Percentiles rank a stretch among this genome's conserved stretches.
phyloP scores from a whole-genome alignment of 2,329 filamentous ascomycete genomes.

The Aspergillus melleus region DNA sequence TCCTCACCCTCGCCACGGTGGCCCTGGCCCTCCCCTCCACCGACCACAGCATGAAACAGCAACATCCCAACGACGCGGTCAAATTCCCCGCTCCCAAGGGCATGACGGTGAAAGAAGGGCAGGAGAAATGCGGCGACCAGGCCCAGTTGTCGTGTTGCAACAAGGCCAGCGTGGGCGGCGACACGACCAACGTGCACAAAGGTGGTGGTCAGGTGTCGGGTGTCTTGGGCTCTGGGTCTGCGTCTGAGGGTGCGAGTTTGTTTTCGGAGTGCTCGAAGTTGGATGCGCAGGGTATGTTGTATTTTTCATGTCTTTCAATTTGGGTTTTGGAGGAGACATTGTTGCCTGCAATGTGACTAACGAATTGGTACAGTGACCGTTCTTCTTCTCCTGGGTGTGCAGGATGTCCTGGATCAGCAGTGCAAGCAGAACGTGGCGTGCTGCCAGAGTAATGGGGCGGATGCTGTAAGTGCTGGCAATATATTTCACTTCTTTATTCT shows the following conservation, averaged over 20 bases:
- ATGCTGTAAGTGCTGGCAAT: constrained; percentile 30
- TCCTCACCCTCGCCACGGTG: neutral
- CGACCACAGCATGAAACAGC: neutral
- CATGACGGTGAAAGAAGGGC: constrained; percentile 33
- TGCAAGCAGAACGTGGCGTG: constrained; percentile 42
- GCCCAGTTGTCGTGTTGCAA: constrained; percentile 41
- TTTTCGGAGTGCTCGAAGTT: constrained; percentile 44
- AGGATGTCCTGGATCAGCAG: constrained; percentile 36
- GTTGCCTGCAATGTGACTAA: neutral
- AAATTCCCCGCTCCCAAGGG: neutral
- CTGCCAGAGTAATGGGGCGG: constrained; percentile 30
- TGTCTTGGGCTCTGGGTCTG: constrained; percentile 20
- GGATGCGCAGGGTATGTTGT: neutral
- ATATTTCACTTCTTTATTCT: too few relatives aligned
- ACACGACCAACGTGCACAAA: constrained; percentile 30
- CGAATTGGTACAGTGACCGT: neutral
- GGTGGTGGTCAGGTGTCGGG: constrained; percentile 15
- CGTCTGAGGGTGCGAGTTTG: constrained; percentile 29
- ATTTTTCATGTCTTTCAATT: too few relatives aligned
- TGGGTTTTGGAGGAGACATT: too few relatives aligned
- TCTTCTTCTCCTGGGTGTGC: constrained; percentile 5
- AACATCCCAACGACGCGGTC: neutral
- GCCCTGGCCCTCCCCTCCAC: neutral
- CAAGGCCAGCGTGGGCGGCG: constrained; percentile 34
- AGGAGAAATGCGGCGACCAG: constrained; percentile 36